Evolutionary conservation across 495 filamentous ascomycete genomes (phyloP).

Genomic region (Glarea lozoyensis): DNA sequence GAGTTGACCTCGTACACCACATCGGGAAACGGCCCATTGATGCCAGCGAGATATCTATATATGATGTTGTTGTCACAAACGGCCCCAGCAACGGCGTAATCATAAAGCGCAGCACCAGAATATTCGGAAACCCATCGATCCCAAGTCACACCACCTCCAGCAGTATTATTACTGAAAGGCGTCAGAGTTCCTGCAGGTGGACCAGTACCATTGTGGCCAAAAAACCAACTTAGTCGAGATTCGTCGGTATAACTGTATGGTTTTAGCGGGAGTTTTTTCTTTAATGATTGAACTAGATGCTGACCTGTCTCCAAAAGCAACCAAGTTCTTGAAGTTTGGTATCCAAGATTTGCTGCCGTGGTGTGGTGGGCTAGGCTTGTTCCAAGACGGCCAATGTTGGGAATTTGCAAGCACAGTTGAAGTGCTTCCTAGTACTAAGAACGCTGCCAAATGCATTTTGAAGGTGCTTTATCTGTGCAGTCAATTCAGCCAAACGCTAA

Average conservation of each 20-base stretch:
- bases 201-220: conserved; percentile 41
- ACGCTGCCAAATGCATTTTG: not conserved
- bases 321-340: conserved; percentile 37
- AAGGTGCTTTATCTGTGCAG: too few relatives aligned
- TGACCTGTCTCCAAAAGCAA: conserved; percentile 57
- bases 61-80: conserved; percentile 61
- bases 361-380: too few relatives aligned
- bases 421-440: too few relatives aligned
- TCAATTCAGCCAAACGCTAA: too few relatives aligned
- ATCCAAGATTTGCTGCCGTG: conserved; percentile 7
- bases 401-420: conserved; percentile 5
- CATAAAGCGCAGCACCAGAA: conserved; percentile 51
- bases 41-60: conserved; percentile 35
- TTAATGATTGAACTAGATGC: not conserved
- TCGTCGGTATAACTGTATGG: conserved; percentile 57
- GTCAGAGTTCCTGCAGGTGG: conserved; percentile 51
- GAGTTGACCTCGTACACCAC: conserved; percentile 65
- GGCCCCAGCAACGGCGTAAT: conserved; percentile 65
- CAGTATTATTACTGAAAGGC: conserved; percentile 34
- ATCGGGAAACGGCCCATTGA: conserved; percentile 47
- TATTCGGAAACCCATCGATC: conserved; percentile 48
- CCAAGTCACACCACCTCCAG: conserved; percentile 62
- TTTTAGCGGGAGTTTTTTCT: not conserved
- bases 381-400: conserved; percentile 5
- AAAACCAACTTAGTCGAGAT: conserved; percentile 51